phyloP scores from a whole-genome alignment of 2,329 filamentous ascomycete species.

The Penicillium olsonii region DNA sequence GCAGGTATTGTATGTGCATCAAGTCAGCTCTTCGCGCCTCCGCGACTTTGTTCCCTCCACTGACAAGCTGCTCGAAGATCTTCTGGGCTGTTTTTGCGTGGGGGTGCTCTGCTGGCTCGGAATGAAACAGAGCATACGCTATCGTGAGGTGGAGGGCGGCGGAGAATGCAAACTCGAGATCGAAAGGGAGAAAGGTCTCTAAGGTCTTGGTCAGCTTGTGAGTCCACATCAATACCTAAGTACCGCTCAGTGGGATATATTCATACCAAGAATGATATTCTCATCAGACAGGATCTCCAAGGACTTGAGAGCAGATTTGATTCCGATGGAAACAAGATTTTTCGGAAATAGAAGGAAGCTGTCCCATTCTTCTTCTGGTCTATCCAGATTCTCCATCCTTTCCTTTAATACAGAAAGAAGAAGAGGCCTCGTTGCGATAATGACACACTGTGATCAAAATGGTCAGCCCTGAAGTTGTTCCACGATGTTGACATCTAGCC shows the following conservation, averaged over 20 bases:
- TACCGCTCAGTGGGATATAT: too few relatives aligned
- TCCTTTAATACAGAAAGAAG: constrained; percentile 17
- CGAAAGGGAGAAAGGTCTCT: neutral
- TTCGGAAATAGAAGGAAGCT: neutral
- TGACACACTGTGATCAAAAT: constrained; percentile 14
- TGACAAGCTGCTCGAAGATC: neutral
- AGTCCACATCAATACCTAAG: too few relatives aligned
- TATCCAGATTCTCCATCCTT: constrained; percentile 9
- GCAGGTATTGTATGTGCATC: too few relatives aligned
- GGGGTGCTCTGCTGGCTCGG: neutral
- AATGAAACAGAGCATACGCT: neutral
- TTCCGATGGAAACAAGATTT: neutral
- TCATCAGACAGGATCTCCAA: neutral
- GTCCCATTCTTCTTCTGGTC: neutral
- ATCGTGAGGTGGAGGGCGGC: neutral
- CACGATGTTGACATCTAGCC: neutral
- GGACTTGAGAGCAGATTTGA: neutral
- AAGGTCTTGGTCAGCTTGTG: neutral
- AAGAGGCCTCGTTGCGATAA: constrained; percentile 13
- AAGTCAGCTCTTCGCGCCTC: too few relatives aligned
- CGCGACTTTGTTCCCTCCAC: too few relatives aligned
- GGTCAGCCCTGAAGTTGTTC: neutral
- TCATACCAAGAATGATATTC: neutral
- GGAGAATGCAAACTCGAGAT: neutral
- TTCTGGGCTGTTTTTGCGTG: neutral